Conservation (phyloP, 805 yeast species). For the Blastobotrys americana region DNA sequence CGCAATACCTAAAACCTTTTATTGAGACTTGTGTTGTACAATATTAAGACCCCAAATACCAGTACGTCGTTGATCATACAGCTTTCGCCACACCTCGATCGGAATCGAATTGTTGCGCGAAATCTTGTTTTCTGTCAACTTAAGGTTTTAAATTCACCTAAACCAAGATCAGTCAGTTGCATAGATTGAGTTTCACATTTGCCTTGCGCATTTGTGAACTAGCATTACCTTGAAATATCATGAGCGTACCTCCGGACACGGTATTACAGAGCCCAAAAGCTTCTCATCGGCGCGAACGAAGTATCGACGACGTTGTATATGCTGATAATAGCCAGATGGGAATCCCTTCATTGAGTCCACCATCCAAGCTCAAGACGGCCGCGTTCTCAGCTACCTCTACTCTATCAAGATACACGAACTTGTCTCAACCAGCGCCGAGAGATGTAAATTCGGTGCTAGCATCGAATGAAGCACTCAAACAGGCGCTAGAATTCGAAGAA, state of each 20-base stretch:
- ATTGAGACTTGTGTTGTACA: too few species aligned
- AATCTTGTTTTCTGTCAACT: too few species aligned
- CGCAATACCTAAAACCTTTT: too few species aligned
- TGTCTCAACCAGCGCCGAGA: background rate
- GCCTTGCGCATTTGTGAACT: too few species aligned
- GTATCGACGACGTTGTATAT: background rate
- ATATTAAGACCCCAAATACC: too few species aligned
- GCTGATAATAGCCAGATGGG: background rate
- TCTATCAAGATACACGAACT: background rate
- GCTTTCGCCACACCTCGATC: too few species aligned
- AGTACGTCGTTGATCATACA: too few species aligned
- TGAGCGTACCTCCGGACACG: background rate
- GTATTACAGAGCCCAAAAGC: background rate
- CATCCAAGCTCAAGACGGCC: background rate
- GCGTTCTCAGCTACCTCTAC: background rate
- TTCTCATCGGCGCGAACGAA: background rate
- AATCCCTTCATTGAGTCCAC: background rate
- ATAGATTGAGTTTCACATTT: background rate
- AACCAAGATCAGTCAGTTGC: background rate
- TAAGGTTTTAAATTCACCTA: too few species aligned
- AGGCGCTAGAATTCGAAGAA: slow-evolving; percentile 19
- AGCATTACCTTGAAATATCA: too few species aligned
- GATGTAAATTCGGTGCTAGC: slow-evolving; percentile 1
- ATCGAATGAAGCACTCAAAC: slow-evolving; percentile 12
- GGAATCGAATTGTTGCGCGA: too few species aligned